A percentile compares a stretch with the other conserved stretches of the same genome.
These are phyloP conservation scores for Cercospora berteroae DNA, from an alignment of 2,329 filamentous ascomycete genomes.

Conservation along the genomic window DNA sequence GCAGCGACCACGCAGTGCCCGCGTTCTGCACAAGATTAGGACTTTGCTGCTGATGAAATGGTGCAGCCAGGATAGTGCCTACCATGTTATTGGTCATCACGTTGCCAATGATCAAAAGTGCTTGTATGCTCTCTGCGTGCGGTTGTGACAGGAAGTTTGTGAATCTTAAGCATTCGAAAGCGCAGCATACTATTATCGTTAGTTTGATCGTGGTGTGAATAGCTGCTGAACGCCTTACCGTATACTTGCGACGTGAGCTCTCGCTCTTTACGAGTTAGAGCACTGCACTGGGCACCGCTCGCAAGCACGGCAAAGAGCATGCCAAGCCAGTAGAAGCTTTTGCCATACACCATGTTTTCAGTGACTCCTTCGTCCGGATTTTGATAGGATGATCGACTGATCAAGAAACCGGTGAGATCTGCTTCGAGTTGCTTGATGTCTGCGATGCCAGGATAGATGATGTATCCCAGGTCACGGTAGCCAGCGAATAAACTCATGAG, in stretches of 20 bases:
- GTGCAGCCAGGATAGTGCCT: constrained; percentile 14
- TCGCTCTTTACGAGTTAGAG: constrained; percentile 57
- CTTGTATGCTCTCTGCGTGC: constrained; percentile 61
- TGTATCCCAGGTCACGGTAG: constrained; percentile 58
- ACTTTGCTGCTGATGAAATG: constrained; percentile 13
- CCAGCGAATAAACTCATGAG: constrained; percentile 58
- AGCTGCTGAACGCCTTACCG: constrained; percentile 40
- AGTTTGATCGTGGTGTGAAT: background rate
- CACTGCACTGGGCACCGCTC: constrained; percentile 61
- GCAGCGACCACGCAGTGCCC: constrained; percentile 61
- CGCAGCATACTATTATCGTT: constrained; percentile 50
- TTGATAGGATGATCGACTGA: constrained; percentile 49
- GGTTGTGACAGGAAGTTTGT: constrained; percentile 63
- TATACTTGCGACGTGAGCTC: constrained; percentile 65
- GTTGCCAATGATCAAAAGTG: constrained; percentile 61
- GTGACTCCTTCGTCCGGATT: constrained; percentile 46
- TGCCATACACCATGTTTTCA: constrained; percentile 57
- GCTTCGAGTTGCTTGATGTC: constrained; percentile 56
- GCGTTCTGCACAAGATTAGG: constrained; percentile 51
- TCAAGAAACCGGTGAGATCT: constrained; percentile 54
- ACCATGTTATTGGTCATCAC: constrained; percentile 42
- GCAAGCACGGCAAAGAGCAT: constrained; percentile 62
- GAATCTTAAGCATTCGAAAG: constrained; percentile 63
- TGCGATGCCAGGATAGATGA: constrained; percentile 60
- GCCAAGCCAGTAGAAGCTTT: constrained; percentile 58